Evolutionary conservation across 805 yeast species (phyloP).

Genomic region (Candida palmyrensis): DNA sequence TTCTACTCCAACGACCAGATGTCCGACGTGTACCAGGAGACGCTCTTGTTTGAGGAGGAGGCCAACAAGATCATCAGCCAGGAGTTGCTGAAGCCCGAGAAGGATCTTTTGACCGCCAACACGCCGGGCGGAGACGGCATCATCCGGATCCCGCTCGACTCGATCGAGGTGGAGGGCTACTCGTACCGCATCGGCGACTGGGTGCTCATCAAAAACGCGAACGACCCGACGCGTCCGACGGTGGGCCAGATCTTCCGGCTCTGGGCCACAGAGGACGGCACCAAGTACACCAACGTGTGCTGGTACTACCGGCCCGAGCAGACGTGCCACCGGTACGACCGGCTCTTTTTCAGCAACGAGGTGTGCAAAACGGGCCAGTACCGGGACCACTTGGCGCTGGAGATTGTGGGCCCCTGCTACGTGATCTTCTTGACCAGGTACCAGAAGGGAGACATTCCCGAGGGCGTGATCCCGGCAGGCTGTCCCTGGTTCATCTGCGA

Average conservation of each 20-base stretch:
- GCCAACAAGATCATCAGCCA: constrained; percentile 54
- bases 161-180: constrained; percentile 64
- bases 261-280: constrained; percentile 85
- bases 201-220: constrained; percentile 83
- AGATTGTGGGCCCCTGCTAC: constrained; percentile 88
- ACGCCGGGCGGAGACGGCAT: constrained; percentile 42
- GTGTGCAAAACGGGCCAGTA: constrained; percentile 96
- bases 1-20: constrained; percentile 50
- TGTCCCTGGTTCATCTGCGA: constrained; percentile 92
- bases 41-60: constrained; percentile 56
- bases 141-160: constrained; percentile 75
- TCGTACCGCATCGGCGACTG: constrained; percentile 88
- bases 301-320: constrained; percentile 99
- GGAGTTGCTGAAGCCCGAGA: constrained; percentile 79
- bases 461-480: constrained; percentile 54
- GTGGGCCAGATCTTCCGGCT: constrained; percentile 91
- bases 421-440: constrained; percentile 92
- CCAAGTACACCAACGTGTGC: constrained; percentile 86
- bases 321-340: constrained; percentile 89
- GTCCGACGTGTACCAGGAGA: constrained; percentile 39
- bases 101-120: constrained; percentile 50
- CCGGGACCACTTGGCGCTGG: constrained; percentile 86
- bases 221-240: constrained; percentile 85
- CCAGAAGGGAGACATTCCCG: constrained; percentile 89
- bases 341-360: constrained; percentile 87